phyloP scores from a whole-genome alignment of 2,329 filamentous ascomycete genomes.

The Colletotrichum scovillei region DNA sequence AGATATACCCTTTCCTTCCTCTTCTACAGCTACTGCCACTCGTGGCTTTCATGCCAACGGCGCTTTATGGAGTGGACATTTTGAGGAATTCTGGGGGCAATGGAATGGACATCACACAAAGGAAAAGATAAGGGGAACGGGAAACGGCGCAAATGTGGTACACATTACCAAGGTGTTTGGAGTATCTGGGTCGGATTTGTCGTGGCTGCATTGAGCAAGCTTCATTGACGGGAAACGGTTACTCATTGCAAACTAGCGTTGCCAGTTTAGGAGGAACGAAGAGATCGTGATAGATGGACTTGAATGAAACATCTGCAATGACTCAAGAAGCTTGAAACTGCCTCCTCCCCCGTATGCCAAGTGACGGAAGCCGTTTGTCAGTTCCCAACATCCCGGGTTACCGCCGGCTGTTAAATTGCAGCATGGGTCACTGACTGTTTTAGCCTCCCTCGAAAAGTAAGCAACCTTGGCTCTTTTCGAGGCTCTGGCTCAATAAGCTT shows the following conservation, averaged over 20 bases:
- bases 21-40: slow-evolving; percentile 14
- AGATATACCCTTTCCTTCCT: slow-evolving; percentile 33
- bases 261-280: not conserved
- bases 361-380: no score
- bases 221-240: not conserved
- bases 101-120: not conserved
- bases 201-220: not conserved
- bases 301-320: slow-evolving; percentile 27
- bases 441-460: not conserved
- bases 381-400: no score
- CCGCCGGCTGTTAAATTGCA: not conserved
- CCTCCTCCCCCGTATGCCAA: not conserved
- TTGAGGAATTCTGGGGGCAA: slow-evolving; percentile 3
- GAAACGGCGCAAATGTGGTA: not conserved
- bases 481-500: not conserved
- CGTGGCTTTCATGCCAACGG: slow-evolving; percentile 24
- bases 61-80: slow-evolving; percentile 21
- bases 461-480: not conserved
- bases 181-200: slow-evolving; percentile 6
- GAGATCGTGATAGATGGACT: slow-evolving; percentile 12
- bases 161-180: slow-evolving; percentile 10
- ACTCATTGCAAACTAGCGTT: not conserved
- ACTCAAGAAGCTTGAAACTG: not conserved
- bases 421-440: not conserved
- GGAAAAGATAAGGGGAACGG: not conserved